Evolutionary conservation across 2,329 filamentous ascomycete species (phyloP).

Genomic region (Colletotrichum sp.): DNA sequence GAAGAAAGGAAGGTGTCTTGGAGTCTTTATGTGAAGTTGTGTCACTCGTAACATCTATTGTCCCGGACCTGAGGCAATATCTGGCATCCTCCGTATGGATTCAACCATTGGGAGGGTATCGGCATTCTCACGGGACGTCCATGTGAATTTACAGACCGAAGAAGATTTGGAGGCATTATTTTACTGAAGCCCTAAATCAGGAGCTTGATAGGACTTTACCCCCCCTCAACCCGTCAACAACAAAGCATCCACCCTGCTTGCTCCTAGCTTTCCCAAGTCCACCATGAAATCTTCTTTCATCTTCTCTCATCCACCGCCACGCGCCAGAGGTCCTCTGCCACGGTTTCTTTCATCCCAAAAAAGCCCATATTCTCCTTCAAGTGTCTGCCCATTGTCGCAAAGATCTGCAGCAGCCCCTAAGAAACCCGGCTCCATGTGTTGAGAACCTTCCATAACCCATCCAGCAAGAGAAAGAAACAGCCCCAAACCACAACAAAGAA

Average conservation of each 20-base stretch:
- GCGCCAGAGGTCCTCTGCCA: not conserved
- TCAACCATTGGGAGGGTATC: not conserved
- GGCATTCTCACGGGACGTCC: not conserved
- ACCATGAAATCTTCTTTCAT: not conserved
- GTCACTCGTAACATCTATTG: not conserved
- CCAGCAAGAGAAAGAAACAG: not conserved
- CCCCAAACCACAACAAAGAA: not conserved
- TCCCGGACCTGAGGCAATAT: not conserved
- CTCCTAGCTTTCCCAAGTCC: too few species aligned
- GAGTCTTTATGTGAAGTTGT: not conserved
- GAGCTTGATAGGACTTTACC: not conserved
- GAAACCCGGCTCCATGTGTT: not conserved
- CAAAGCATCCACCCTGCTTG: not conserved
- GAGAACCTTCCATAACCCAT: not conserved
- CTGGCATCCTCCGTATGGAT: not conserved
- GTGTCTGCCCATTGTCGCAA: not conserved
- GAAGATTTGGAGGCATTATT: not conserved
- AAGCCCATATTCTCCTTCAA: not conserved
- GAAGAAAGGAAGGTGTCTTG: not conserved
- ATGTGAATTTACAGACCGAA: not conserved
- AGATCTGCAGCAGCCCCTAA: accelerated
- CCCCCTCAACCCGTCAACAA: not conserved
- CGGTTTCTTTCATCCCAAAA: not conserved
- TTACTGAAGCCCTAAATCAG: not conserved
- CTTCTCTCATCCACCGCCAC: not conserved